Evolutionary conservation across 2,329 filamentous ascomycete genomes (phyloP), one percentile per base, ranked within the genome.

Genomic region (Emergomyces orientalis): DNA sequence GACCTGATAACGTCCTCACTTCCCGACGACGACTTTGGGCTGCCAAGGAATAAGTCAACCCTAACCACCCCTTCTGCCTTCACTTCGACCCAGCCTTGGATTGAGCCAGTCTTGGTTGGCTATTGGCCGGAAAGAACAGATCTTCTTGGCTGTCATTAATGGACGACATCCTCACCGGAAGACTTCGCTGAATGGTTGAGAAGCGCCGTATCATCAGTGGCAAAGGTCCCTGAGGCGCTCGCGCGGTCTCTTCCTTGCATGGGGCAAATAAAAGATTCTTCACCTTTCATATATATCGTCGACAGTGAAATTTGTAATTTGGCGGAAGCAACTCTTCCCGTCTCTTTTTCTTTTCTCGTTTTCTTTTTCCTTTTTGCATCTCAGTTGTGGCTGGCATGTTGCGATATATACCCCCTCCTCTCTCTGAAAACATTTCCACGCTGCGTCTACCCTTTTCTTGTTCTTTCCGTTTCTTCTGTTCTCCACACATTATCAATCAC

Each of bases 211-310:
- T 14, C 9, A 30, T 51, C 13, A 27, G 47, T 51, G 25, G 22
- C 13, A 17, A 17, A 25, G 22, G 27, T 30, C 2, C 25, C 2
- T 13, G 25, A 14, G 13, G 25, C 11, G 47, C 47, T 51, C 22
- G 47, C 9, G 25, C 47, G 13, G 47, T 17, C 5, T 30, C 47
- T 59, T 47, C 60, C 61, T 67, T 57, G 58, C 30, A 47, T 59
- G n/a, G 55, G 25, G 27, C 39, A 43, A 47, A 59, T 39, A 34
- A 22, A 34, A 32, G 17, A 59, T 59, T 25, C 25, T 39, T 47
- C 39, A 32, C 7, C 22, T 32, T 47, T 59, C 57, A 59, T 59
- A 59, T 45, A 34, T 59, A 59, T 59, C 57, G 41, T 59, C 57
- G 39, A 47, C 57, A 45, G 41, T 59, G 57, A 41, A 47, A 59